Conservation (phyloP, 2,329 filamentous ascomycete genomes). For the Colletotrichum neosansevieriae region DNA sequence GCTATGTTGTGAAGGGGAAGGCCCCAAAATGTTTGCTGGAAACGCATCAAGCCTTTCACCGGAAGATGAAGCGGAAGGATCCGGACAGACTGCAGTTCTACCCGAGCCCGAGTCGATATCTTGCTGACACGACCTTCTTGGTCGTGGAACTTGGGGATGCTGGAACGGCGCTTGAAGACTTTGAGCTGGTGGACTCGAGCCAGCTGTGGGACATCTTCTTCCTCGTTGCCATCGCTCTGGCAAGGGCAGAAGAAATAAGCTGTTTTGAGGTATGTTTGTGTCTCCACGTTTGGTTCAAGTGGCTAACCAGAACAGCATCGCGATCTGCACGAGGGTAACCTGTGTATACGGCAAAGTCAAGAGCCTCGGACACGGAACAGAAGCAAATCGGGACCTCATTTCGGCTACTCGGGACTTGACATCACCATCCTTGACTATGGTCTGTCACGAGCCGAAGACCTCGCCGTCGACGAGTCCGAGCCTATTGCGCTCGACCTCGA, state of each 20-base stretch:
- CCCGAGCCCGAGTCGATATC: slow-evolving; percentile 70
- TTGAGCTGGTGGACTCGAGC: slow-evolving; percentile 59
- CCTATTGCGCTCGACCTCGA: slow-evolving; percentile 70
- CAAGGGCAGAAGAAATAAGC: slow-evolving; percentile 67
- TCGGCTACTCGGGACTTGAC: slow-evolving; percentile 71
- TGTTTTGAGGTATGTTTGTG: slow-evolving; percentile 66
- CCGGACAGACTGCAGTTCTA: slow-evolving; percentile 71
- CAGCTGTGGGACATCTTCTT: slow-evolving; percentile 75
- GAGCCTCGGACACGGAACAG: slow-evolving; percentile 49
- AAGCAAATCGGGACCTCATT: slow-evolving; percentile 52
- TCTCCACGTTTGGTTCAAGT: background rate
- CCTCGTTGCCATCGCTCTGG: slow-evolving; percentile 69
- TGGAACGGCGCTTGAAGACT: slow-evolving; percentile 70
- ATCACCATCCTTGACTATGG: slow-evolving; percentile 76
- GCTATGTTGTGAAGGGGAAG: slow-evolving; percentile 69
- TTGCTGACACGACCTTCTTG: slow-evolving; percentile 69
- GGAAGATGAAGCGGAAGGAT: slow-evolving; percentile 65
- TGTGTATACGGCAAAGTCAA: slow-evolving; percentile 65
- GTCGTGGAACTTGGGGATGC: slow-evolving; percentile 75
- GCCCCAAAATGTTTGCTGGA: slow-evolving; percentile 65
- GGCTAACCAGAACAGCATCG: slow-evolving; percentile 61
- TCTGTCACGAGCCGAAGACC: slow-evolving; percentile 68
- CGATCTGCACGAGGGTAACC: slow-evolving; percentile 74
- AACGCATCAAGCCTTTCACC: slow-evolving; percentile 71
- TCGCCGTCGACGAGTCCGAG: slow-evolving; percentile 46